phyloP scores from a whole-genome alignment of 2,329 filamentous ascomycete species.

The Alternaria sp. region DNA sequence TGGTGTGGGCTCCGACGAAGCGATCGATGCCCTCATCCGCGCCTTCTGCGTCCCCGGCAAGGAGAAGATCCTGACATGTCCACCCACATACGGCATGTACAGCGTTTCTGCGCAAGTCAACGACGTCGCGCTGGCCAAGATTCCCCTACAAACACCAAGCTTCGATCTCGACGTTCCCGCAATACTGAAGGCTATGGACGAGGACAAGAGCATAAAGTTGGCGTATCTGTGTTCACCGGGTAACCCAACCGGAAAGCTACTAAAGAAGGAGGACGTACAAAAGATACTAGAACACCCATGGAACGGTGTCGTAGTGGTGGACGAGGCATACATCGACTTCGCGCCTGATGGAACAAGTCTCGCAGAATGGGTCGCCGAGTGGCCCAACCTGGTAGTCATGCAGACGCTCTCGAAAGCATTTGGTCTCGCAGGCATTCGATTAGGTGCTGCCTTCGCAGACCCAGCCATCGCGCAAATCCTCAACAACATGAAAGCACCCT shows the following conservation, averaged over 20 bases:
- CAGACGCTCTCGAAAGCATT: slow-evolving; percentile 99
- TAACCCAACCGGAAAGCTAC: slow-evolving; percentile 85
- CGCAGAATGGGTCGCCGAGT: slow-evolving; percentile 89
- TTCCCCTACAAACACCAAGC: slow-evolving; percentile 76
- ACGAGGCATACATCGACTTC: slow-evolving; percentile 98
- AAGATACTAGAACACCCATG: slow-evolving; percentile 83
- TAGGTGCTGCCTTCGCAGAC: slow-evolving; percentile 84
- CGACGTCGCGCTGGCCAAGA: slow-evolving; percentile 82
- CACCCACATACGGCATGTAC: slow-evolving; percentile 99
- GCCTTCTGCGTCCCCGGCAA: slow-evolving; percentile 88
- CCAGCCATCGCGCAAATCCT: slow-evolving; percentile 77
- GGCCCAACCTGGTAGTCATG: slow-evolving; percentile 96
- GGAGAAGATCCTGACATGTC: slow-evolving; percentile 92
- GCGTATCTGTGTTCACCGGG: slow-evolving; percentile 93
- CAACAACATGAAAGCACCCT: slow-evolving; percentile 94
- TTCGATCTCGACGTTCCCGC: slow-evolving; percentile 76
- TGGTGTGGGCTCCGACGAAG: slow-evolving; percentile 95
- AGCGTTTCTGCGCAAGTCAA: slow-evolving; percentile 92
- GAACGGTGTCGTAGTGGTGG: slow-evolving; percentile 92
- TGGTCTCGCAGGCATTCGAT: slow-evolving; percentile 88
- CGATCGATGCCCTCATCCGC: slow-evolving; percentile 90
- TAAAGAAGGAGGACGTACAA: slow-evolving; percentile 76
- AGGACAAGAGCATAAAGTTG: slow-evolving; percentile 76
- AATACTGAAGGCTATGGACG: slow-evolving; percentile 70
- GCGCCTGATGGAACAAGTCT: slow-evolving; percentile 78